phyloP scores from a whole-genome alignment of 1,284 basidiomycete species.

The Austroboletus niveus region DNA sequence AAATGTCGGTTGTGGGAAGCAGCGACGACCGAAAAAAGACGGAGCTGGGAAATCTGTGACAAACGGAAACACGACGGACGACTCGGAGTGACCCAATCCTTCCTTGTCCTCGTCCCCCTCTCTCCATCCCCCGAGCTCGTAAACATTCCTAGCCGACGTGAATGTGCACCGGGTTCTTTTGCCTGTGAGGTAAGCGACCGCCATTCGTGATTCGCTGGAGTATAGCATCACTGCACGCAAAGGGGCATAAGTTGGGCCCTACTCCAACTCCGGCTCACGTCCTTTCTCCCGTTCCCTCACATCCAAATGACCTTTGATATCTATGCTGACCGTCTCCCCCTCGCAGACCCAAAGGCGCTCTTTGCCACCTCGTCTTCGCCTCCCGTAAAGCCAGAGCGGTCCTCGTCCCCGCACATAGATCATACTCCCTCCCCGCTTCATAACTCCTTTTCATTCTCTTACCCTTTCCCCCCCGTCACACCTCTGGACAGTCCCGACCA shows the following conservation, averaged over 20 bases:
- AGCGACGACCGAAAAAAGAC: slow-evolving; percentile 7
- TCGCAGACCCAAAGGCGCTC: slow-evolving; percentile 7
- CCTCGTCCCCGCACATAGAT: slow-evolving; percentile 23
- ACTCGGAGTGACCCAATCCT: not conserved
- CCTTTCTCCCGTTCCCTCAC: not conserved
- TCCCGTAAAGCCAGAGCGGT: slow-evolving; percentile 31
- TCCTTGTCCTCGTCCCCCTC: not conserved
- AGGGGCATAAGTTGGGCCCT: slow-evolving; percentile 6
- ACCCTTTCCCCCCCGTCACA: not conserved
- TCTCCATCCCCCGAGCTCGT: not conserved
- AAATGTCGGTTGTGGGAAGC: not conserved
- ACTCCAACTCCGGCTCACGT: not conserved
- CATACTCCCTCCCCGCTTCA: slow-evolving; percentile 19
- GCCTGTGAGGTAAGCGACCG: slow-evolving; percentile 18
- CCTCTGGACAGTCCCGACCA: not conserved
- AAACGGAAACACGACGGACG: not conserved
- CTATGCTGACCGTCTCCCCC: slow-evolving; percentile 15
- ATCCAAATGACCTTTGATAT: slow-evolving; percentile 21
- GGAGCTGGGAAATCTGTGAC: slow-evolving; percentile 5
- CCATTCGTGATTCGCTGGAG: not conserved
- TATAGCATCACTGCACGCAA: not conserved
- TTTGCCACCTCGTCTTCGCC: slow-evolving; percentile 3
- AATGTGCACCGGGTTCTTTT: slow-evolving; percentile 4
- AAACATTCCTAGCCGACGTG: not conserved
- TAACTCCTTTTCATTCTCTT: slow-evolving; percentile 22